Conservation (phyloP, 176 grass and related monocot species). For the Eleusine coracana region DNA sequence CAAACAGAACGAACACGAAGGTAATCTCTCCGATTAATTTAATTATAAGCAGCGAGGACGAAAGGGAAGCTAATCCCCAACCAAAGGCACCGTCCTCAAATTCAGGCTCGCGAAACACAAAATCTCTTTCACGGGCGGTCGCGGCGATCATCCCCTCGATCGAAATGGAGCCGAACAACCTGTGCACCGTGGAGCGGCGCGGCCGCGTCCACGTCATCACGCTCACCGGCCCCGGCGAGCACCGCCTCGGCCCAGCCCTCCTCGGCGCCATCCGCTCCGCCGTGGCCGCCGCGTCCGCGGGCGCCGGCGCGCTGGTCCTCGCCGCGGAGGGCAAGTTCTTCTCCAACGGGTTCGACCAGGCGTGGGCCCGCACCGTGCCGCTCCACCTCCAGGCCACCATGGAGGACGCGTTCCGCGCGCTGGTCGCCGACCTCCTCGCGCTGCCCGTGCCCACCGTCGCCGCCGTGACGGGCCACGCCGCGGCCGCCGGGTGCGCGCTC, state of each 20-base stretch:
- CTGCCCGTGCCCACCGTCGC: slow-evolving; percentile 83
- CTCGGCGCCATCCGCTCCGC: slow-evolving; percentile 54
- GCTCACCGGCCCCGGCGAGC: slow-evolving; percentile 62
- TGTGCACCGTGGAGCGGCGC: slow-evolving; percentile 68
- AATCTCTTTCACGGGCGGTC: neutral
- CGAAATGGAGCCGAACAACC: neutral
- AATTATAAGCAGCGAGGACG: too few species aligned
- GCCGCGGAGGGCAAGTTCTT: slow-evolving; percentile 79
- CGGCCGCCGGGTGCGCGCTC: slow-evolving; percentile 58
- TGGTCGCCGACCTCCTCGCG: slow-evolving; percentile 46
- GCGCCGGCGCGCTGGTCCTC: slow-evolving; percentile 55
- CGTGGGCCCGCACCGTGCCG: slow-evolving; percentile 45
- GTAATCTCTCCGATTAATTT: too few species aligned
- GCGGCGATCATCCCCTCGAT: neutral
- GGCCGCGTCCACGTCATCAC: slow-evolving; percentile 69
- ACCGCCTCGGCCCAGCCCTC: slow-evolving; percentile 54
- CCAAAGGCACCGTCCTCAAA: too few species aligned
- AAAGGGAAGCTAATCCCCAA: too few species aligned
- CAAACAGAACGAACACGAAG: too few species aligned
- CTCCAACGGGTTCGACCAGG: slow-evolving; percentile 77
- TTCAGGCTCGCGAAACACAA: neutral
- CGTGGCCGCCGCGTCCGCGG: slow-evolving; percentile 11
- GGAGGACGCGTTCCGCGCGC: neutral
- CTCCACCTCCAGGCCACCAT: neutral
- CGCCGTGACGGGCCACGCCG: slow-evolving; percentile 66